Evolutionary conservation across 768 basidiomycete species (phyloP).

Genomic region (Hypsizygus marmoreus): DNA sequence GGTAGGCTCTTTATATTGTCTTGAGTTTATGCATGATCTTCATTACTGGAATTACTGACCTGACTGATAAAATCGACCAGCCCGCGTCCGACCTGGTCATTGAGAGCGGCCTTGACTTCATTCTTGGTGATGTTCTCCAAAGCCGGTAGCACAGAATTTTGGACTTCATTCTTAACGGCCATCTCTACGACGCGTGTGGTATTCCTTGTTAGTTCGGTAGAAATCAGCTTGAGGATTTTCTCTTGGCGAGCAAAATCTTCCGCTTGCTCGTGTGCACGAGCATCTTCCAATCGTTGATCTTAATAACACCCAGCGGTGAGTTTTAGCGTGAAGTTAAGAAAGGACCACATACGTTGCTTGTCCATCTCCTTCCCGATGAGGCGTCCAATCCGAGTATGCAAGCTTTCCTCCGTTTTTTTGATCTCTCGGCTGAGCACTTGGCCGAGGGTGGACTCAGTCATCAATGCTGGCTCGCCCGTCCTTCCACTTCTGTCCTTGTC

Average conservation of each 20-base stretch:
- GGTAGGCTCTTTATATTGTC: slow-evolving; percentile 60
- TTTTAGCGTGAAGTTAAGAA: slow-evolving; percentile 1
- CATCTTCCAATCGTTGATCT: slow-evolving; percentile 88
- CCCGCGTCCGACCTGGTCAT: slow-evolving; percentile 75
- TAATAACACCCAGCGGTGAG: slow-evolving; percentile 7
- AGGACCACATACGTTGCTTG: slow-evolving; percentile 70
- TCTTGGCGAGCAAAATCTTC: slow-evolving; percentile 86
- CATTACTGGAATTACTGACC: slow-evolving; percentile 41
- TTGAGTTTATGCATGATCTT: slow-evolving; percentile 14
- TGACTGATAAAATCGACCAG: slow-evolving; percentile 73
- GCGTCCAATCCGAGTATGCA: slow-evolving; percentile 76
- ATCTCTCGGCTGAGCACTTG: slow-evolving; percentile 74
- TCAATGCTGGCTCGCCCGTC: slow-evolving; percentile 29
- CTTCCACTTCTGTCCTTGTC: slow-evolving; percentile 35
- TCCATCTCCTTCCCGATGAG: slow-evolving; percentile 87
- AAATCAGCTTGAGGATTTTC: slow-evolving; percentile 87
- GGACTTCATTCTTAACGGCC: slow-evolving; percentile 85
- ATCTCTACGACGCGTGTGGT: slow-evolving; percentile 88
- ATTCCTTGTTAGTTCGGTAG: slow-evolving; percentile 82
- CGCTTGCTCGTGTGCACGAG: slow-evolving; percentile 72
- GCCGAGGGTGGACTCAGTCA: slow-evolving; percentile 55
- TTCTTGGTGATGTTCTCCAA: slow-evolving; percentile 80
- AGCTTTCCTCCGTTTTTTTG: slow-evolving; percentile 77
- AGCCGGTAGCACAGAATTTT: slow-evolving; percentile 80
- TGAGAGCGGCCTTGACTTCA: slow-evolving; percentile 78